phyloP scores from a whole-genome alignment of 2,329 filamentous ascomycete genomes.

The Grosmannia huntii region DNA sequence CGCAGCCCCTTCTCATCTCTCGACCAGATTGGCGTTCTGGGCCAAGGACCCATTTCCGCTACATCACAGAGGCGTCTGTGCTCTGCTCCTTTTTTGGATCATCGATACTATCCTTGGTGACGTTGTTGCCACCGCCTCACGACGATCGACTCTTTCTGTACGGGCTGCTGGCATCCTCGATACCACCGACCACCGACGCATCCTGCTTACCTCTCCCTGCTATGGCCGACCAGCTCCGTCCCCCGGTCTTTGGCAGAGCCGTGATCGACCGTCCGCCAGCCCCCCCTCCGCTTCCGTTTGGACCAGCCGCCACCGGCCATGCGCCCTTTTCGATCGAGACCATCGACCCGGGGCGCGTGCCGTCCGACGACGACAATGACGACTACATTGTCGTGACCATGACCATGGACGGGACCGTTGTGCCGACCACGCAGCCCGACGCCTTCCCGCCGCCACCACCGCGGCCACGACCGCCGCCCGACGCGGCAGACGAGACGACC shows the following conservation, averaged over 20 bases:
- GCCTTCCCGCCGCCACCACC: neutral
- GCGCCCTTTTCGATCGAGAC: constrained; percentile 9
- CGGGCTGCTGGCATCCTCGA: neutral
- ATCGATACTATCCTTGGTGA: neutral
- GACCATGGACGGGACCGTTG: neutral
- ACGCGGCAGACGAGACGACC: neutral
- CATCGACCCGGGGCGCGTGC: neutral
- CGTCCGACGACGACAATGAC: constrained; percentile 1
- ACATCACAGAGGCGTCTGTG: neutral
- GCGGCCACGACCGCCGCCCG: neutral
- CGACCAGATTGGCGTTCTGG: neutral
- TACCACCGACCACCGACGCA: no score
- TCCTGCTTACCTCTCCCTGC: no score
- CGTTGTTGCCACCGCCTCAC: neutral
- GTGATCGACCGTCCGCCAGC: neutral
- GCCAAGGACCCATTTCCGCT: neutral
- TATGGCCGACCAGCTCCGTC: neutral
- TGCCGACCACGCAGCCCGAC: neutral
- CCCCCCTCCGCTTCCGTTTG: neutral
- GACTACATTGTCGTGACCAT: neutral
- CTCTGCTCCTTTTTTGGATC: no score
- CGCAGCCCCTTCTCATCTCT: neutral
- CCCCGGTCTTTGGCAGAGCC: neutral
- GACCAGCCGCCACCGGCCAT: neutral
- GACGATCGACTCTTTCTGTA: no score